Percentiles rank a stretch among this genome's conserved stretches.
Conservation (phyloP, 2,329 filamentous ascomycete genomes). For the Aspergillus ruber region DNA sequence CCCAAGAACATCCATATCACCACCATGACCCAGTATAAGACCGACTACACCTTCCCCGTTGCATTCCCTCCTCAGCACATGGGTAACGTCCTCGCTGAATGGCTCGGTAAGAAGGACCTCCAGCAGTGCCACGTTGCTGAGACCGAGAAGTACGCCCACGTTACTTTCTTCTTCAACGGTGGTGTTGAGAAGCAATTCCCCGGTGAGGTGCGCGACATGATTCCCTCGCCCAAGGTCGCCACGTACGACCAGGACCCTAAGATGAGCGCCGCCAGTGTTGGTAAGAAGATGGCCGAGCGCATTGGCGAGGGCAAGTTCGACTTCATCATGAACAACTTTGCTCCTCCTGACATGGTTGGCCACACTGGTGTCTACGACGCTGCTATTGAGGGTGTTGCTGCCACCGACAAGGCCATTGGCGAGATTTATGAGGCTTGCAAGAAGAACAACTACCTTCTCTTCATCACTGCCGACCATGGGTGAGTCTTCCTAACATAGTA, state of each 20-base stretch:
- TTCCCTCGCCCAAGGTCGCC: constrained; percentile 87
- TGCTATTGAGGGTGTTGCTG: constrained; percentile 72
- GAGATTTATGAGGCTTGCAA: constrained; percentile 90
- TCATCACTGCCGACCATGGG: constrained; percentile 94
- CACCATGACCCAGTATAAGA: constrained; percentile 99
- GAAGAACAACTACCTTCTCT: constrained; percentile 85
- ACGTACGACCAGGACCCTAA: constrained; percentile 93
- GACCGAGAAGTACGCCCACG: constrained; percentile 99
- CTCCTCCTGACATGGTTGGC: constrained; percentile 97
- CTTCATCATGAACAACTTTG: constrained; percentile 99
- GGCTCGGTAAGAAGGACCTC: constrained; percentile 79
- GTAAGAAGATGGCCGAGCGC: constrained; percentile 81
- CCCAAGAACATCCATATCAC: constrained; percentile 81
- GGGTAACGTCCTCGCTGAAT: constrained; percentile 97
- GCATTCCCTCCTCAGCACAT: constrained; percentile 93
- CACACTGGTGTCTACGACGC: constrained; percentile 97
- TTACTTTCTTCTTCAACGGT: constrained; percentile 99
- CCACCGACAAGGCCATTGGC: constrained; percentile 91
- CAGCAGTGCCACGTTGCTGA: constrained; percentile 96
- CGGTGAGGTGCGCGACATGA: constrained; percentile 86
- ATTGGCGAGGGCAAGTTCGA: constrained; percentile 80
- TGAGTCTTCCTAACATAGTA: constrained; percentile 31
- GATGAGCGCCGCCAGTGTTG: constrained; percentile 90
- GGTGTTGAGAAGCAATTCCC: constrained; percentile 95
- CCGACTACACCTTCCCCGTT: constrained; percentile 82